Conservation (phyloP, 148 eudicot species). For the Pouteria glomerata region DNA sequence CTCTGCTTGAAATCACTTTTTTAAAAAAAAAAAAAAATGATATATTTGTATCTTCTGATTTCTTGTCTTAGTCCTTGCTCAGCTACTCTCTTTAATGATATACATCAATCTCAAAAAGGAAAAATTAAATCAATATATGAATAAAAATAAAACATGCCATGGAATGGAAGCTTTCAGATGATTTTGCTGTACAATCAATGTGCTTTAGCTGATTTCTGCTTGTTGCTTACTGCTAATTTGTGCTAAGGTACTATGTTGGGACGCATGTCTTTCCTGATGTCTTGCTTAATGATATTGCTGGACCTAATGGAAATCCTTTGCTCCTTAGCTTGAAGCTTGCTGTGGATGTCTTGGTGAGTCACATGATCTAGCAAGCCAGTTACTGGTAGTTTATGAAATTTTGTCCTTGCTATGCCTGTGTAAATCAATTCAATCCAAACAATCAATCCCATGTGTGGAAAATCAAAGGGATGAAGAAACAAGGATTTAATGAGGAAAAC, state of each 20-base stretch:
- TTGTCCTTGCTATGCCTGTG: too few species aligned
- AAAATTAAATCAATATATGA: neutral
- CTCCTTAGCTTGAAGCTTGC: constrained; percentile 89
- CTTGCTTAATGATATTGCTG: constrained; percentile 94
- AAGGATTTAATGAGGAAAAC: too few species aligned
- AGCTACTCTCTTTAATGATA: neutral
- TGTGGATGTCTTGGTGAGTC: constrained; percentile 90
- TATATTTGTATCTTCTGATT: neutral
- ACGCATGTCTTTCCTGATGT: constrained; percentile 76
- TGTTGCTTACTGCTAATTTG: constrained; percentile 2
- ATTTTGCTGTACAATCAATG: too few species aligned
- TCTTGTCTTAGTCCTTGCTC: neutral
- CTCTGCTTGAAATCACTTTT: neutral
- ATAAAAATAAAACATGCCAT: neutral
- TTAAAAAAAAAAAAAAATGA: too few species aligned
- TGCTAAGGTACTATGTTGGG: constrained; percentile 63
- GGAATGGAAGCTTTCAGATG: neutral
- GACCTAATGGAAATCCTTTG: constrained; percentile 78
- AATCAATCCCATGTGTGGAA: too few species aligned
- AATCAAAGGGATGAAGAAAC: too few species aligned
- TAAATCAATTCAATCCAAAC: too few species aligned
- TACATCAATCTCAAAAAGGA: constrained; percentile 1
- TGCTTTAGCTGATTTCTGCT: neutral
- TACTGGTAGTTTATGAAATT: neutral
- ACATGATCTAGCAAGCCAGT: constrained; percentile 1